These are phyloP conservation scores for Chrysophaeum taylorii DNA, from an alignment of 352 stramenopile species.

Conservation along the genomic window DNA sequence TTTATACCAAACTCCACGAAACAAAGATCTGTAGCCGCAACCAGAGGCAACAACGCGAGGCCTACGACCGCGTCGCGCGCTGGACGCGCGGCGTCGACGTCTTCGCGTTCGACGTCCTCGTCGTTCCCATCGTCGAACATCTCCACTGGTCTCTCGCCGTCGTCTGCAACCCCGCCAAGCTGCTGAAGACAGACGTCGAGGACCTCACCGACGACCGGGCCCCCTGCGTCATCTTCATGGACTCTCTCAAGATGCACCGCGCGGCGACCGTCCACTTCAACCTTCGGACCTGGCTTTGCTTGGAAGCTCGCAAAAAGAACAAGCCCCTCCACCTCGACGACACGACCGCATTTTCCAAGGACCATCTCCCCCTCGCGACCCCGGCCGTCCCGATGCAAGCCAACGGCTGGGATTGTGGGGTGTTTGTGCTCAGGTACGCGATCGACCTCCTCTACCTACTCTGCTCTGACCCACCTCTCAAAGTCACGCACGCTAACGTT, in stretches of 20 bases:
- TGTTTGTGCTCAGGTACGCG: conserved; percentile 59
- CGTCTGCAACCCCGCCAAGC: conserved; percentile 17
- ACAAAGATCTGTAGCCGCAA: conserved; percentile 31
- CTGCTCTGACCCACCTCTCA: neutral
- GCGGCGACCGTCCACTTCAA: conserved; percentile 69
- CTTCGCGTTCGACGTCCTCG: conserved; percentile 67
- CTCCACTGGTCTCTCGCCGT: conserved; percentile 64
- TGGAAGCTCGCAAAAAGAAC: no score
- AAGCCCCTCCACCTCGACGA: conserved; percentile 30
- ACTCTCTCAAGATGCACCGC: conserved; percentile 81
- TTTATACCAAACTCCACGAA: conserved; percentile 76
- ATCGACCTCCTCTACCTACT: conserved; percentile 30
- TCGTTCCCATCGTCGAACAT: conserved; percentile 75
- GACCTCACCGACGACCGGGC: neutral
- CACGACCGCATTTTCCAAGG: conserved; percentile 40
- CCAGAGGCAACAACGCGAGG: neutral
- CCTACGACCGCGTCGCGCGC: conserved; percentile 28
- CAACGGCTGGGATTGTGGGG: conserved; percentile 82
- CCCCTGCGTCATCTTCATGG: conserved; percentile 78
- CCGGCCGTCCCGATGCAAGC: conserved; percentile 77
- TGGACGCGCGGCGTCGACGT: conserved; percentile 70
- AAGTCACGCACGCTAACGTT: neutral
- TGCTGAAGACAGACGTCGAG: neutral
- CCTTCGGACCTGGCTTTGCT: conserved; percentile 70
- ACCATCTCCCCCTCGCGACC: conserved; percentile 48